phyloP scores from a whole-genome alignment of 169 alveolate species.

The Cryptosporidium meleagridis region DNA sequence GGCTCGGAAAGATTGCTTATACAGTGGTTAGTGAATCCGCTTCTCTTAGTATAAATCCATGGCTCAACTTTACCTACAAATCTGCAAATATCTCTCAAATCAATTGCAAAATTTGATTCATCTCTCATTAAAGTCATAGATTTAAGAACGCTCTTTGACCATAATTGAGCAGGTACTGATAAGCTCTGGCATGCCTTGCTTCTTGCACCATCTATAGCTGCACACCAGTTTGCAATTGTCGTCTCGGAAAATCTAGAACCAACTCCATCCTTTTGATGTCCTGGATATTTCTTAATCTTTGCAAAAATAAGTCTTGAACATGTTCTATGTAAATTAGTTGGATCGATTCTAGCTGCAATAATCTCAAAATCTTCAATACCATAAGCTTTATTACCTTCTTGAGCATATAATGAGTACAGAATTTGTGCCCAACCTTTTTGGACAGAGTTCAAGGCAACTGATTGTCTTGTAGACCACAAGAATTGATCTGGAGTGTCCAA shows the following conservation, averaged over 20 bases:
- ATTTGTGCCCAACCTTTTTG: conserved; percentile 70
- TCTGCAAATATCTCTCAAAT: conserved; percentile 57
- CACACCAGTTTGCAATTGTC: conserved; percentile 71
- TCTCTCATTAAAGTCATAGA: conserved; percentile 9
- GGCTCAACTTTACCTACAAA: conserved; percentile 39
- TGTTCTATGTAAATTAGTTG: conserved; percentile 34
- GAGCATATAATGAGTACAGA: conserved; percentile 28
- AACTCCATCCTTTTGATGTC: conserved; percentile 56
- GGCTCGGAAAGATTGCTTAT: conserved; percentile 24
- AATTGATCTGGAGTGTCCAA: conserved; percentile 52
- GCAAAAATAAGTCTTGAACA: conserved; percentile 47
- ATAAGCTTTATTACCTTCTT: conserved; percentile 63
- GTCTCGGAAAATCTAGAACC: conserved; percentile 56
- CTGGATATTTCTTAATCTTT: conserved; percentile 60
- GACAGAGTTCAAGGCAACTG: conserved; percentile 41
- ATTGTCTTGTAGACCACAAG: conserved; percentile 58
- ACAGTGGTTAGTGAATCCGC: conserved; percentile 48
- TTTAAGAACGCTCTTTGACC: conserved; percentile 38
- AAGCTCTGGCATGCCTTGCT: conserved; percentile 55
- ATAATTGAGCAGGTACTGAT: conserved; percentile 43
- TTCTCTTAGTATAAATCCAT: conserved; percentile 41
- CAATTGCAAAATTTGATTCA: conserved; percentile 62
- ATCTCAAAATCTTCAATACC: conserved; percentile 61
- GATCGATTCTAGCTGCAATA: conserved; percentile 60
- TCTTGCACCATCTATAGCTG: conserved; percentile 74